Evolutionary conservation across 495 filamentous ascomycete species (phyloP).

Genomic region (Trichocladium uniseriatum): DNA sequence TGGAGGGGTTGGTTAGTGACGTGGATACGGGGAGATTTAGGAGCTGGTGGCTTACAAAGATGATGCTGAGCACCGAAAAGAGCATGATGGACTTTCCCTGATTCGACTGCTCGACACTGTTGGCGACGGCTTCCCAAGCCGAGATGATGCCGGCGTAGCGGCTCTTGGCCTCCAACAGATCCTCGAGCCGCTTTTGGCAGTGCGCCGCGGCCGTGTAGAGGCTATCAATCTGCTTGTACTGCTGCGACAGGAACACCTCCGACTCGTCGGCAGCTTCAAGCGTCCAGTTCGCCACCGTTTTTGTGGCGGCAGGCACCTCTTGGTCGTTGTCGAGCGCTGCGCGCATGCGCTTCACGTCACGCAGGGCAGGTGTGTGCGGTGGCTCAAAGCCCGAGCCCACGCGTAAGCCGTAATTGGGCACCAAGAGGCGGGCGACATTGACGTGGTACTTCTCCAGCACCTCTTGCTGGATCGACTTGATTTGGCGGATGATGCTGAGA

Average conservation of each 20-base stretch:
- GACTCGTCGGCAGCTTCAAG: constrained; percentile 9
- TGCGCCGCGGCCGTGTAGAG: constrained; percentile 10
- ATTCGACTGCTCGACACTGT: constrained; percentile 8
- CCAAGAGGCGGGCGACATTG: constrained; percentile 3
- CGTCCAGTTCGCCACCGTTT: constrained; percentile 8
- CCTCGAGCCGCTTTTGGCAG: constrained; percentile 6
- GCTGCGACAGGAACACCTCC: constrained; percentile 7
- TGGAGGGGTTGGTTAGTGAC: not conserved
- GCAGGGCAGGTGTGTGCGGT: constrained; percentile 2
- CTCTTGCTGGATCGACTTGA: constrained; percentile 8
- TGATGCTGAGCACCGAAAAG: constrained; percentile 12
- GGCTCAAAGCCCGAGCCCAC: not conserved
- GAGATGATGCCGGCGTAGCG: constrained; percentile 9
- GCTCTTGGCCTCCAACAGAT: constrained; percentile 11
- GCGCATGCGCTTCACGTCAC: constrained; percentile 8
- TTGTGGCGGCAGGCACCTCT: not conserved
- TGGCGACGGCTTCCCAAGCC: constrained; percentile 13
- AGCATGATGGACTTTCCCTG: constrained; percentile 15
- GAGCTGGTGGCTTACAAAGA: not conserved
- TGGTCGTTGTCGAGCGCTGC: constrained; percentile 1
- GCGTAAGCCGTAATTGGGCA: constrained; percentile 5
- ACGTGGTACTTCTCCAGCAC: constrained; percentile 13
- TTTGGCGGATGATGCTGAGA: constrained; percentile 7
- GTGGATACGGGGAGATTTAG: not conserved
- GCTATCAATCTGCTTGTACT: constrained; percentile 9